A percentile compares a stretch with the other conserved stretches of the same genome.
These are phyloP conservation scores for Chlorencoelia australis DNA, from an alignment of 2,329 filamentous ascomycete genomes.

Conservation along the genomic window DNA sequence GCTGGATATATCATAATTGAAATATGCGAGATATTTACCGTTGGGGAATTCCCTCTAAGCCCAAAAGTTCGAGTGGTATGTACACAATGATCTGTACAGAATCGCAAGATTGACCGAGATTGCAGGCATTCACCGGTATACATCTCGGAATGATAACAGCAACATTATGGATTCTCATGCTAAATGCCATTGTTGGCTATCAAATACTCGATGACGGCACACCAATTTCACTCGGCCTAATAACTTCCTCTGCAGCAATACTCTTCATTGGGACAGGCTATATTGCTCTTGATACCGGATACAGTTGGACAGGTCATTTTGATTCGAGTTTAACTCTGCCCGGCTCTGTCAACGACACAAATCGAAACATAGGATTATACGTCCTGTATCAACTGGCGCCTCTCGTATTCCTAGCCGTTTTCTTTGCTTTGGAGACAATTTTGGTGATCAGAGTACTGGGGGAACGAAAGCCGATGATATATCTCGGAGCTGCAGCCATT, in stretches of 20 bases:
- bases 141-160: conserved; percentile 86
- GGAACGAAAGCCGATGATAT: conserved; percentile 87
- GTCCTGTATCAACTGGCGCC: conserved; percentile 88
- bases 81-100: conserved; percentile 13
- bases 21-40: conserved; percentile 93
- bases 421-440: conserved; percentile 73
- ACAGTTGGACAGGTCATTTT: conserved; percentile 75
- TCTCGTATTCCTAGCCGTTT: conserved; percentile 78
- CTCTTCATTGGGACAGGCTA: conserved; percentile 89
- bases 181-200: conserved; percentile 88
- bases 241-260: conserved; percentile 56
- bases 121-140: conserved; percentile 73
- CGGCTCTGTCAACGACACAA: conserved; percentile 31
- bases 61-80: conserved; percentile 61
- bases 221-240: conserved; percentile 66
- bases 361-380: conserved; percentile 78
- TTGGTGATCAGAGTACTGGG: conserved; percentile 80
- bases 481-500: conserved; percentile 61
- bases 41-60: conserved; percentile 76
- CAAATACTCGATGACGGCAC: conserved; percentile 93
- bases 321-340: conserved; percentile 46
- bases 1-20: conserved; percentile 75
- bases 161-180: conserved; percentile 79
- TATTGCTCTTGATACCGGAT: conserved; percentile 88
- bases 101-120: conserved; percentile 7